Evolutionary conservation across 108 stramenopile species (phyloP).

Genomic region (Cyclotella kingstonii): DNA sequence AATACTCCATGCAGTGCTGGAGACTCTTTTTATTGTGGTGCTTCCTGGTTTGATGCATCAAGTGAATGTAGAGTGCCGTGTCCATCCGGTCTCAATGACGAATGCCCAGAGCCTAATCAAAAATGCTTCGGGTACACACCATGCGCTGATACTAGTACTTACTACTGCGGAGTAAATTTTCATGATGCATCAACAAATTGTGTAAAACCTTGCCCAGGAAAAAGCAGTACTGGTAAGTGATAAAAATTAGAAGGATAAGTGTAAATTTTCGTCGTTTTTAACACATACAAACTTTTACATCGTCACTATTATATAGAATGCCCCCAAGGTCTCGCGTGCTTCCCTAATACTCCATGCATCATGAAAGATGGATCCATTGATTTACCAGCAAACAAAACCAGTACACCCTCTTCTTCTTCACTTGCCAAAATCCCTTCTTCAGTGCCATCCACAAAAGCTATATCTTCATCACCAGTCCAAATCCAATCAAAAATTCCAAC

Average conservation of each 20-base stretch:
- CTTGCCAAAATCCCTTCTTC: not conserved
- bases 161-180: constrained; percentile 48
- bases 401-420: not conserved
- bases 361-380: not conserved
- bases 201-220: constrained; percentile 37
- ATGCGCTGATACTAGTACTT: constrained; percentile 40
- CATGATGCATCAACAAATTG: constrained; percentile 41
- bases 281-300: not conserved
- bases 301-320: constrained; percentile 28
- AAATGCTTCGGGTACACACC: constrained; percentile 49
- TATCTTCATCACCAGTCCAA: constrained; percentile 7
- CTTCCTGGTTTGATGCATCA: constrained; percentile 45
- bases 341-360: constrained; percentile 49
- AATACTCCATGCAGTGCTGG: constrained; percentile 41
- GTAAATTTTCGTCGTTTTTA: too few relatives aligned
- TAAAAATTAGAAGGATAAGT: too few relatives aligned
- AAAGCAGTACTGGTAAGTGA: constrained; percentile 11
- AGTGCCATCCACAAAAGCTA: not conserved
- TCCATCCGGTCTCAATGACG: constrained; percentile 40
- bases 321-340: constrained; percentile 39
- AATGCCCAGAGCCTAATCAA: constrained; percentile 24
- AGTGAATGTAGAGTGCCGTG: constrained; percentile 44
- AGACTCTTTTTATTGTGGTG: constrained; percentile 46
- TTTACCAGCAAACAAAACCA: not conserved
- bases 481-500: constrained; percentile 35